Evolutionary conservation across 768 basidiomycete species (phyloP).

Genomic region (Xerocomellus dryophilus): DNA sequence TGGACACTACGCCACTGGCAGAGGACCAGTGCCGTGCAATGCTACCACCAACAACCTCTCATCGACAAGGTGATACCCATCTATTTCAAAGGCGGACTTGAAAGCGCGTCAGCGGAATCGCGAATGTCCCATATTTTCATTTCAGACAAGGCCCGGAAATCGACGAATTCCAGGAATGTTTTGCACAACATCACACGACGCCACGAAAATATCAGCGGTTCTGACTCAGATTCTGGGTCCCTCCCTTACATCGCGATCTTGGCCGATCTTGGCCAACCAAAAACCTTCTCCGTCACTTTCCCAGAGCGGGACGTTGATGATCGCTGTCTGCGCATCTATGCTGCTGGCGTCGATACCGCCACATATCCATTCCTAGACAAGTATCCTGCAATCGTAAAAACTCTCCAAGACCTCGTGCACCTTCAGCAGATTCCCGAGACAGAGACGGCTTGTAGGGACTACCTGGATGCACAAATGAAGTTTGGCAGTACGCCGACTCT

Average conservation of each 20-base stretch:
- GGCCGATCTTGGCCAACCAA: slow-evolving; percentile 5
- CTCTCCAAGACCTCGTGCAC: not conserved
- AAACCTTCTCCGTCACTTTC: slow-evolving; percentile 2
- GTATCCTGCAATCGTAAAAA: not conserved
- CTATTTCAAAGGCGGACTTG: not conserved
- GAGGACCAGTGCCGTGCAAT: slow-evolving; percentile 17
- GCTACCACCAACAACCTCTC: slow-evolving; percentile 7
- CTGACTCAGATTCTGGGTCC: not conserved
- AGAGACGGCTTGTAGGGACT: not conserved
- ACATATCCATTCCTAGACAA: slow-evolving; percentile 8
- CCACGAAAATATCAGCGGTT: not conserved
- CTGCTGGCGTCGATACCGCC: not conserved
- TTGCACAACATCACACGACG: not conserved
- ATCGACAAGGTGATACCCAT: slow-evolving; percentile 17
- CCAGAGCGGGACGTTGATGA: not conserved
- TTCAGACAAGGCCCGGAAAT: slow-evolving; percentile 12
- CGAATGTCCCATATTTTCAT: slow-evolving; percentile 18
- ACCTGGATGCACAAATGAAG: not conserved
- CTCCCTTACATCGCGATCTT: slow-evolving; percentile 10
- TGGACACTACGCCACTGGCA: slow-evolving; percentile 14
- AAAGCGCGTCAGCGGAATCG: not conserved
- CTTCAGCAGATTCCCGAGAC: not conserved
- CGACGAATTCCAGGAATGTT: not conserved
- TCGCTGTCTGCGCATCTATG: slow-evolving; percentile 7
- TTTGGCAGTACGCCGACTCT: not conserved